Conservation (phyloP, 768 basidiomycete species). For the Trametopsis cervina region DNA sequence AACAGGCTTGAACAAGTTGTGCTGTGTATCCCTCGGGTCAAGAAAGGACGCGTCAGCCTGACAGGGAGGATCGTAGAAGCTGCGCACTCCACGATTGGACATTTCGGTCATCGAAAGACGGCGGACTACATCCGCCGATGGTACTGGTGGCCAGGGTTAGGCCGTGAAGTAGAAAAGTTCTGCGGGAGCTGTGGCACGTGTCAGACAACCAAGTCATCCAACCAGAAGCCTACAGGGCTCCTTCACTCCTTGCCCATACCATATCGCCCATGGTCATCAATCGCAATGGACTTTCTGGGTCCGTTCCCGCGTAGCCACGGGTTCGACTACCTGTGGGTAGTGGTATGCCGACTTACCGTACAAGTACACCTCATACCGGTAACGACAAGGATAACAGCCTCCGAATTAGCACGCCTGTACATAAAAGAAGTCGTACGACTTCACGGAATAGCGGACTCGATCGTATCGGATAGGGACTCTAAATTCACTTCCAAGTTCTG, state of each 20-base stretch:
- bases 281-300: slow-evolving; percentile 35
- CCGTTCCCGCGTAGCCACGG: slow-evolving; percentile 22
- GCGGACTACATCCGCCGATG: slow-evolving; percentile 24
- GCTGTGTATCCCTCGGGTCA: slow-evolving; percentile 2
- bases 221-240: no score
- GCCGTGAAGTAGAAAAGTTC: no score
- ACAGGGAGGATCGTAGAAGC: slow-evolving; percentile 19
- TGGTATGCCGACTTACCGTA: slow-evolving; percentile 18
- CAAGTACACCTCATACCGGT: slow-evolving; percentile 17
- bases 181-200: slow-evolving; percentile 21
- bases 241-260: no score
- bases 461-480: slow-evolving; percentile 25
- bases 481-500: slow-evolving; percentile 32
- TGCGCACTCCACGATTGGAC: slow-evolving; percentile 22
- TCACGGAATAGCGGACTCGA: slow-evolving; percentile 19
- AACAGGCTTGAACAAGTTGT: no score
- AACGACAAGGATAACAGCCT: slow-evolving; percentile 10
- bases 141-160: no score
- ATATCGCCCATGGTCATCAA: slow-evolving; percentile 27
- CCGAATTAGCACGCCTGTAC: slow-evolving; percentile 14
- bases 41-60: not conserved
- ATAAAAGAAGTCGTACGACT: slow-evolving; percentile 17
- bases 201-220: slow-evolving; percentile 13
- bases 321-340: slow-evolving; percentile 23
- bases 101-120: slow-evolving; percentile 22